Base-by-base conservation (phyloP, 495 filamentous ascomycete genomes). In the Penicillium nucicola region DNA sequence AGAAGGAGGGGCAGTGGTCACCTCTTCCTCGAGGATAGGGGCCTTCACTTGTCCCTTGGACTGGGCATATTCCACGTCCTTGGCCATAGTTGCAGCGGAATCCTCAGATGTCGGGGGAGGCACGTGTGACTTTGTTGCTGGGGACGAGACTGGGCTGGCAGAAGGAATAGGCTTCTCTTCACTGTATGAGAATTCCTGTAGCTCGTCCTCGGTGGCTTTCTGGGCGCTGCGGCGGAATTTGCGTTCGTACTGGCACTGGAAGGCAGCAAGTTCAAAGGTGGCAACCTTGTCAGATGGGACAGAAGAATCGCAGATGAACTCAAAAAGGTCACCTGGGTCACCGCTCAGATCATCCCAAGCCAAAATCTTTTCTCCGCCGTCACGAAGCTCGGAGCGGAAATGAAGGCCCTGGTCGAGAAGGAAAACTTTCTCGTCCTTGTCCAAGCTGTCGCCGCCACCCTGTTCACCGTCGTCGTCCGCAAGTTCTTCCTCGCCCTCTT, bases 351-450 rank as follows among this genome's bases (percentile, higher is more conserved):
- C 93, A 38, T 89, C 84, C 93, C 93, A 98, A 35, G 91, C 91
- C 50, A 98, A 79, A 7, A 97, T 84, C 61, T 85, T 89, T 50
- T 88, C 84, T 18, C 84, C 84, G 13, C 84, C 83, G 40, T 89
- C 85, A 45, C 91, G 79, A 46, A 86, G 80, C 55, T 92, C 87
- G 5, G 86, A 86, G 18, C 92, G 85, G 57, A 98, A 92, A 58
- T 92, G 92, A 30, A 98, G 77, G 42, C 80, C 80, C 63, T 96
- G 87, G 75, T 98, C 93, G 6, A 98, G 85, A 15, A 97, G 72
- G 68, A 98, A 98, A 1, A 85, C 90, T 76, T 96, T 96, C 74
- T 98, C 93, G 84, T 98, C 93, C 57, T 88, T 88, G 53, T 96
- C 91, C 13, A 80, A 67, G 20, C 53, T 63, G 57, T 90, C 86